A percentile compares a stretch with the other conserved stretches of the same genome.
Evolutionary conservation across 2,329 filamentous ascomycete species (phyloP).

Genomic region (Metarhizium robertsii): DNA sequence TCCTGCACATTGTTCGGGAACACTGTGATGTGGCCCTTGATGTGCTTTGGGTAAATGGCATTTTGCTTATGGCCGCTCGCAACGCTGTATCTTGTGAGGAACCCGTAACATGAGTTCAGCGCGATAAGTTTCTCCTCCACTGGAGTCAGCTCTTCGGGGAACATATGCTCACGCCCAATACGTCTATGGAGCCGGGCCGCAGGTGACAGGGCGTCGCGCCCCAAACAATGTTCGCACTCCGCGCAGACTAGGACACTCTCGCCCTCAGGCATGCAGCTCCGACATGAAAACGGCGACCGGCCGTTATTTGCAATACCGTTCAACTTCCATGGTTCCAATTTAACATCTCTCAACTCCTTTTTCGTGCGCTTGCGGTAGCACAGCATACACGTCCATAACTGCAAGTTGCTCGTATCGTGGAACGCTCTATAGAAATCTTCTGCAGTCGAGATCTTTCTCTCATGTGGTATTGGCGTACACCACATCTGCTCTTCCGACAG

Average conservation of each 20-base stretch:
- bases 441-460: not conserved
- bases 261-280: too few species aligned
- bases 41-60: constrained; percentile 4
- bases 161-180: too few species aligned
- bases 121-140: not conserved
- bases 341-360: not conserved
- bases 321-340: too few species aligned
- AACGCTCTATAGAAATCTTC: not conserved
- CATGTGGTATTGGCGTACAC: not conserved
- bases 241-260: not conserved
- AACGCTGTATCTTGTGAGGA: constrained; percentile 2
- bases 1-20: constrained; percentile 11
- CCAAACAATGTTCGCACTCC: not conserved
- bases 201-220: not conserved
- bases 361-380: not conserved
- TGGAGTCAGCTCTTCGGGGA: not conserved
- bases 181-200: too few species aligned
- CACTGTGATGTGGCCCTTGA: constrained; percentile 10
- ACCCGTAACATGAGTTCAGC: constrained; percentile 1
- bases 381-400: too few species aligned
- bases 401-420: not conserved
- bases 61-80: not conserved
- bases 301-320: too few species aligned
- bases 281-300: too few species aligned
- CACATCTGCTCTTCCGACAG: not conserved